Conservation (phyloP, 805 yeast genomes). For the Komagataella populi region DNA sequence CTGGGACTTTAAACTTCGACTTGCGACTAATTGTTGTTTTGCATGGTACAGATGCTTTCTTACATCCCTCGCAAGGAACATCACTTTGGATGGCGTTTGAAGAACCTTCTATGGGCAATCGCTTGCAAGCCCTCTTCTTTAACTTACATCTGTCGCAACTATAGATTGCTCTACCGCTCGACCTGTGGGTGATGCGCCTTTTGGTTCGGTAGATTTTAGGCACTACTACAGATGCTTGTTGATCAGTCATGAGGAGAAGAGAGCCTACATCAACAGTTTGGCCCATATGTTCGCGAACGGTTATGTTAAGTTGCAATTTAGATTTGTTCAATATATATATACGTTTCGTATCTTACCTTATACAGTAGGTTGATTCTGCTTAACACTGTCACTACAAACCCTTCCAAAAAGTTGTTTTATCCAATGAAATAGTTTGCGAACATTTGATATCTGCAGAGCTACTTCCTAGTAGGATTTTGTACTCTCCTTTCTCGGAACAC, state of each 20-base stretch:
- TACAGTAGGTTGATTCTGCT: neutral
- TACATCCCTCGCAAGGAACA: conserved; percentile 23
- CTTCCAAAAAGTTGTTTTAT: conserved; percentile 1
- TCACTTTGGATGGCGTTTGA: conserved; percentile 11
- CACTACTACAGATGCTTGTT: neutral
- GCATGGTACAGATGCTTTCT: conserved; percentile 23
- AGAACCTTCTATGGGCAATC: conserved; percentile 17
- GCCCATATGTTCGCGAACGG: neutral
- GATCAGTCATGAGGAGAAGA: neutral
- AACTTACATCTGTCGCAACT: conserved; percentile 32
- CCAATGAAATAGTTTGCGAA: neutral
- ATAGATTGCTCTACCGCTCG: conserved; percentile 23
- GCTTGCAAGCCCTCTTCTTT: conserved; percentile 26
- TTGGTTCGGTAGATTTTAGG: neutral
- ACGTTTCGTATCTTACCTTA: neutral
- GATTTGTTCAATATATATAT: too few relatives aligned
- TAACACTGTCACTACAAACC: neutral
- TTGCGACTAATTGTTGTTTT: conserved; percentile 27
- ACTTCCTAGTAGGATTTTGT: conserved; percentile 31
- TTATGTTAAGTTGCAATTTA: too few relatives aligned
- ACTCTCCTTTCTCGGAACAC: conserved; percentile 37
- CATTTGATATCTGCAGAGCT: neutral
- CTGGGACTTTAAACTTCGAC: conserved; percentile 25
- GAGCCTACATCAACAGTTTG: neutral
- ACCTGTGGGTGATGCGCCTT: neutral